These are phyloP conservation scores for Aspergillus avenaceus DNA, from an alignment of 495 filamentous ascomycete genomes.

Conservation along the genomic window DNA sequence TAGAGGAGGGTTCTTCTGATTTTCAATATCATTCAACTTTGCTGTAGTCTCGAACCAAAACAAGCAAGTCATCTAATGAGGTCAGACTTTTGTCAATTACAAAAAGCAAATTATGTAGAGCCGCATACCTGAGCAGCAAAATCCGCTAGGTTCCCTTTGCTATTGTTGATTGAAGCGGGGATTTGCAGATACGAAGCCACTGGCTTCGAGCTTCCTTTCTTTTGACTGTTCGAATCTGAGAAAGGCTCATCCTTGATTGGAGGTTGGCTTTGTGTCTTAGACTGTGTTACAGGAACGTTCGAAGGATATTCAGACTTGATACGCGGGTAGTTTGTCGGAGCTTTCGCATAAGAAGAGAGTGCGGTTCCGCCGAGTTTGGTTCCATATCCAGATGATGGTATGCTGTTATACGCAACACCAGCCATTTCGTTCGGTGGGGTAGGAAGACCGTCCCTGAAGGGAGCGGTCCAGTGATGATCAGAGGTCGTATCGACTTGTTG, in stretches of 20 bases:
- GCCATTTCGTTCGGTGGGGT: conserved; percentile 51
- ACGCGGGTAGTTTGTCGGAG: conserved; percentile 19
- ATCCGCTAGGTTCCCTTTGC: conserved; percentile 69
- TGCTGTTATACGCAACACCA: conserved; percentile 38
- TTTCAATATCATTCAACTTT: conserved; percentile 68
- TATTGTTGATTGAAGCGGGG: conserved; percentile 67
- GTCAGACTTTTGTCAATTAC: not conserved
- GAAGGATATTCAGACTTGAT: conserved; percentile 12
- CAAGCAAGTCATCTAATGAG: conserved; percentile 77
- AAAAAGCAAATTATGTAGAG: not conserved
- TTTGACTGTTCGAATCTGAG: conserved; percentile 20
- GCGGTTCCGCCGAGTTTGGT: conserved; percentile 26
- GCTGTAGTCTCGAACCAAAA: conserved; percentile 97
- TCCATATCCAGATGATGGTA: conserved; percentile 32
- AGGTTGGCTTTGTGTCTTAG: conserved; percentile 22
- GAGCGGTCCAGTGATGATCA: conserved; percentile 31
- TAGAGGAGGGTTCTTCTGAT: conserved; percentile 46
- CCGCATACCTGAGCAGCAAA: conserved; percentile 74
- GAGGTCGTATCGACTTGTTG: conserved; percentile 15
- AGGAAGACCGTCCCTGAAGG: conserved; percentile 45
- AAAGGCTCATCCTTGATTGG: conserved; percentile 21
- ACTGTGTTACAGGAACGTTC: conserved; percentile 19
- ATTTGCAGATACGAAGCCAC: conserved; percentile 63
- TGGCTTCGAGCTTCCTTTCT: conserved; percentile 37
- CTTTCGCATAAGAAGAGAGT: conserved; percentile 24